phyloP scores from a whole-genome alignment of 139 green algal species.

The Spirogloea muscicola region DNA sequence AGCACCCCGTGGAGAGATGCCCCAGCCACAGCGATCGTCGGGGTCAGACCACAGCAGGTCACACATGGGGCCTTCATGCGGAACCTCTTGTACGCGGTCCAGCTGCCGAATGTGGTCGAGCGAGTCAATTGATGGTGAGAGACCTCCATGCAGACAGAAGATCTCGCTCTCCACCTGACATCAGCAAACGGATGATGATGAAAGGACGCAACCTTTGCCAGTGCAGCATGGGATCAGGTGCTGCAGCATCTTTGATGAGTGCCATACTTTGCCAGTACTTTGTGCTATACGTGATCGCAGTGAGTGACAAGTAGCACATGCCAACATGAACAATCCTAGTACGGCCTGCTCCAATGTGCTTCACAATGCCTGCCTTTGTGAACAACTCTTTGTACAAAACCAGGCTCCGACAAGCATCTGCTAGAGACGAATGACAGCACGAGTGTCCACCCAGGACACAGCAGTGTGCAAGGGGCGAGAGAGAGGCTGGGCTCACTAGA shows the following conservation, averaged over 20 bases:
- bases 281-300: too few species aligned
- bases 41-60: conserved; percentile 97
- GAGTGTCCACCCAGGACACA: background rate
- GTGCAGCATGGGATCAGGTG: background rate
- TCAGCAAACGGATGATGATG: background rate
- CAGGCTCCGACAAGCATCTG: too few species aligned
- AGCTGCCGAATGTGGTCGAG: conserved; percentile 91
- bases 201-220: background rate
- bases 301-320: too few species aligned
- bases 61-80: conserved; percentile 85
- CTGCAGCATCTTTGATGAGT: background rate
- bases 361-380: too few species aligned
- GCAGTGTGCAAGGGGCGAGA: background rate
- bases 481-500: conserved; percentile 58
- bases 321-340: too few species aligned
- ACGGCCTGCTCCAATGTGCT: too few species aligned
- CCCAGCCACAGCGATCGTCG: conserved; percentile 94
- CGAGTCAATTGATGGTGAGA: conserved; percentile 93
- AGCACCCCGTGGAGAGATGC: conserved; percentile 92
- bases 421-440: background rate
- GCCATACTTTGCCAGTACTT: too few species aligned
- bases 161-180: conserved; percentile 65
- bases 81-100: conserved; percentile 88
- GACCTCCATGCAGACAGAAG: conserved; percentile 96
- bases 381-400: too few species aligned